phyloP scores from a whole-genome alignment of 805 yeast genomes.

The Lipomyces starkeyi region DNA sequence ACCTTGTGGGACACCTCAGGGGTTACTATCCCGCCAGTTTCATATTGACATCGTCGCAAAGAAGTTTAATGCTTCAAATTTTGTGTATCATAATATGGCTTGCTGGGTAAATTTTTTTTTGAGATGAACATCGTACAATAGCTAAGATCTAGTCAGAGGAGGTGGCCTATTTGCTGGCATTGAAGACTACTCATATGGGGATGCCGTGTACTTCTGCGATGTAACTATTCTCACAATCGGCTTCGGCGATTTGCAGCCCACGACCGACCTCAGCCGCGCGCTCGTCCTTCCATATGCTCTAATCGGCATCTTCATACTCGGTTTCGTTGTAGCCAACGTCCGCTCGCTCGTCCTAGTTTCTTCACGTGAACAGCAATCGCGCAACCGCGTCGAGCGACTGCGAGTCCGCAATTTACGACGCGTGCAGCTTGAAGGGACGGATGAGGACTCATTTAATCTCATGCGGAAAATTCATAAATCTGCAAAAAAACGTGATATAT shows the following conservation, averaged over 20 bases:
- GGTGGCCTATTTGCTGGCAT: slow-evolving; percentile 60
- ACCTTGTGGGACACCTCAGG: slow-evolving; percentile 64
- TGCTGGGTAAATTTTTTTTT: slow-evolving; percentile 40
- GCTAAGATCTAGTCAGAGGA: slow-evolving; percentile 54
- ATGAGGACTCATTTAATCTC: slow-evolving; percentile 56
- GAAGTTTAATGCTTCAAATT: slow-evolving; percentile 75
- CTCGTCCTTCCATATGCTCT: slow-evolving; percentile 67
- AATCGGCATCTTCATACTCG: slow-evolving; percentile 73
- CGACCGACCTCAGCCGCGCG: slow-evolving; percentile 58
- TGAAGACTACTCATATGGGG: slow-evolving; percentile 60
- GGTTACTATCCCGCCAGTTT: slow-evolving; percentile 72
- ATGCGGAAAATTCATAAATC: slow-evolving; percentile 59
- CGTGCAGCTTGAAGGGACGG: slow-evolving; percentile 1
- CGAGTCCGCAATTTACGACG: slow-evolving; percentile 49
- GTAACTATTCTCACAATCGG: slow-evolving; percentile 83
- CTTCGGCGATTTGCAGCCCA: slow-evolving; percentile 75
- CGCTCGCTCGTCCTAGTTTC: slow-evolving; percentile 67
- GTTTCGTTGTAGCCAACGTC: slow-evolving; percentile 75
- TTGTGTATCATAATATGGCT: slow-evolving; percentile 70
- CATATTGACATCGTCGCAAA: slow-evolving; percentile 69
- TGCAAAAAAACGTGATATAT: slow-evolving; percentile 43
- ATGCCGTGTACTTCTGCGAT: slow-evolving; percentile 73
- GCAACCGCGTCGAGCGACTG: slow-evolving; percentile 65
- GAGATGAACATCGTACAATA: neutral
- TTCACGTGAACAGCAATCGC: slow-evolving; percentile 65